Evolutionary conservation across 1,284 basidiomycete genomes (phyloP).

Genomic region (Tremellales sp.): DNA sequence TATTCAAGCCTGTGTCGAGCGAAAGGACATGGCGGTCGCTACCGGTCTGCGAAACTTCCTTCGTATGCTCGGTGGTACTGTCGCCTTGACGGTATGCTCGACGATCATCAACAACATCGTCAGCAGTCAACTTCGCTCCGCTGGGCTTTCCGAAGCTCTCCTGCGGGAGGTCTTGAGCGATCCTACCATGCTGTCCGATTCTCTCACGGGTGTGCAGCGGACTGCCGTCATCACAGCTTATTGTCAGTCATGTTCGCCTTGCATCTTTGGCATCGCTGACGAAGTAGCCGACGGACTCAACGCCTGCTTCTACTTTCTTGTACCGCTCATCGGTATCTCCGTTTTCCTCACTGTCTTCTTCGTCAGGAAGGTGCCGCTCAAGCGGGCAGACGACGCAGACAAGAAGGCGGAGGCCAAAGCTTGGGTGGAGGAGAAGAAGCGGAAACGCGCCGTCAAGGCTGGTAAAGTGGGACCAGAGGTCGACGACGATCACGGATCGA

Average conservation of each 20-base stretch:
- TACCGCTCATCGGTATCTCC: conserved; percentile 34
- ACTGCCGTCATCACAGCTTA: conserved; percentile 30
- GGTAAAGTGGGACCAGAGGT: not conserved
- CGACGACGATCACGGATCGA: too few species aligned
- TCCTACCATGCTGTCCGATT: conserved; percentile 22
- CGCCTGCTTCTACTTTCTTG: conserved; percentile 38
- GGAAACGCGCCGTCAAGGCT: conserved; percentile 4
- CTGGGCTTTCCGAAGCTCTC: not conserved
- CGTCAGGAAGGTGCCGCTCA: conserved; percentile 34
- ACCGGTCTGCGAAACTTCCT: conserved; percentile 41
- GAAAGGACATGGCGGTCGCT: conserved; percentile 45
- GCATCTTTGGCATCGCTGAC: not conserved
- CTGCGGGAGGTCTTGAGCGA: conserved; percentile 22
- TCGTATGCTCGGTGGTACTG: conserved; percentile 39
- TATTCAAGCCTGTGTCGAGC: conserved; percentile 54
- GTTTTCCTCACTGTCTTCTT: conserved; percentile 34
- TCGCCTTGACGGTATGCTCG: conserved; percentile 28
- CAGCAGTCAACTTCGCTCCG: conserved; percentile 10
- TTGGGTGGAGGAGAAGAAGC: conserved; percentile 37
- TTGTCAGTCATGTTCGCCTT: conserved; percentile 29
- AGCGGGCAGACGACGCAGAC: conserved; percentile 36
- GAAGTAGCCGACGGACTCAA: conserved; percentile 34
- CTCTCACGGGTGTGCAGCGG: conserved; percentile 16
- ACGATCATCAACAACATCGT: conserved; percentile 38
- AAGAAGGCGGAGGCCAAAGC: conserved; percentile 43